These are phyloP conservation scores for Nothophytophthora sp. DNA, from an alignment of 352 stramenopile genomes.

Conservation along the genomic window DNA sequence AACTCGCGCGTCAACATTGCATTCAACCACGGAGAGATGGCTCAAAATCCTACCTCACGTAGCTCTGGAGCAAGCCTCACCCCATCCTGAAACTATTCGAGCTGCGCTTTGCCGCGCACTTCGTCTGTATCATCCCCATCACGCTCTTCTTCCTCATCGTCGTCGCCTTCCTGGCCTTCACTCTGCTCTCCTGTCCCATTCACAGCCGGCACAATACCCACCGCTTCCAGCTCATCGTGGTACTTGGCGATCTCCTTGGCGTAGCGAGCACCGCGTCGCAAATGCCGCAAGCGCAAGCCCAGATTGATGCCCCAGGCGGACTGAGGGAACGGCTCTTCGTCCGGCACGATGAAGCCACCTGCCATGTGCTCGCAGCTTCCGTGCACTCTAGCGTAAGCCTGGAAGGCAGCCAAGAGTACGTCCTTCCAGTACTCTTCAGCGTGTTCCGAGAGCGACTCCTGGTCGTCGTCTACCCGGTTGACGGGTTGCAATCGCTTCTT, in stretches of 20 bases:
- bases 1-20: too few species aligned
- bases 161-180: background rate
- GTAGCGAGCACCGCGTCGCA: conserved; percentile 70
- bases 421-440: conserved; percentile 78
- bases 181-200: conserved; percentile 2
- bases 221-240: conserved; percentile 33
- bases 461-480: conserved; percentile 3
- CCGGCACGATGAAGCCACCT: conserved; percentile 59
- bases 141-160: background rate
- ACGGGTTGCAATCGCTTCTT: conserved; percentile 26
- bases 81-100: conserved; percentile 21
- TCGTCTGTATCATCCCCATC: background rate
- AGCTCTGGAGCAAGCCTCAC: background rate
- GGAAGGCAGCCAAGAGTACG: conserved; percentile 64
- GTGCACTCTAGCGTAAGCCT: conserved; percentile 48
- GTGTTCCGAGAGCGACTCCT: conserved; percentile 38
- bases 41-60: background rate
- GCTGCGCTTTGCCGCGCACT: conserved; percentile 4
- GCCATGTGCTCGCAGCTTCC: conserved; percentile 61
- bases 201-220: conserved; percentile 30
- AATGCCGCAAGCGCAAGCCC: conserved; percentile 62
- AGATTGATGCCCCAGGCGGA: conserved; percentile 73
- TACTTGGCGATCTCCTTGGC: conserved; percentile 64
- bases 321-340: conserved; percentile 50
- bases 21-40: too few species aligned